These are phyloP conservation scores for Periconia sp. DNA, from an alignment of 2,329 filamentous ascomycete species.

Conservation along the genomic window DNA sequence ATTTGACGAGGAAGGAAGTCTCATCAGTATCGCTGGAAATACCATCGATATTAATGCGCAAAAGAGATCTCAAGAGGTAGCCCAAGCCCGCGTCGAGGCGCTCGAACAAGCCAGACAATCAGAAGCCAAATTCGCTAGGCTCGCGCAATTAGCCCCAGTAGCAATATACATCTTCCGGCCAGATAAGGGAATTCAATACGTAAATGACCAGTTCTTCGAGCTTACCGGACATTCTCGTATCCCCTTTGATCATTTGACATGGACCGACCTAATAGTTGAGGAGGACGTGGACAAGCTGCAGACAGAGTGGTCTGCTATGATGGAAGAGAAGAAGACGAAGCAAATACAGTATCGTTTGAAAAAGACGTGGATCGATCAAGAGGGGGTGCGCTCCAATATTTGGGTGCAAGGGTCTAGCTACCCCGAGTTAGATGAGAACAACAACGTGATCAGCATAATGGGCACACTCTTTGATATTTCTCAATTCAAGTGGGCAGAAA, in stretches of 20 bases:
- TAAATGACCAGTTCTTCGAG: slow-evolving; percentile 39
- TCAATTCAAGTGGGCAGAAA: slow-evolving; percentile 46
- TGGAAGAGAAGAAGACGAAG: slow-evolving; percentile 20
- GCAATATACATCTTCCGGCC: slow-evolving; percentile 35
- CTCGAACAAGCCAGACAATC: slow-evolving; percentile 30
- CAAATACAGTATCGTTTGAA: slow-evolving; percentile 32
- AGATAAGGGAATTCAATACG: slow-evolving; percentile 30
- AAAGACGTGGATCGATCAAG: slow-evolving; percentile 34
- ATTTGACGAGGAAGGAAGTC: slow-evolving; percentile 28
- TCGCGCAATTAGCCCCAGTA: slow-evolving; percentile 31
- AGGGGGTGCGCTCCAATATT: slow-evolving; percentile 27
- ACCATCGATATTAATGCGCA: slow-evolving; percentile 41
- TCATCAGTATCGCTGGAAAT: slow-evolving; percentile 38
- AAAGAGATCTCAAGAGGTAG: slow-evolving; percentile 31
- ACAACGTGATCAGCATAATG: slow-evolving; percentile 37
- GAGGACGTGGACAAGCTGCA: slow-evolving; percentile 26
- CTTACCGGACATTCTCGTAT: slow-evolving; percentile 24
- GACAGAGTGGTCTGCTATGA: slow-evolving; percentile 22
- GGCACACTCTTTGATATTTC: slow-evolving; percentile 46
- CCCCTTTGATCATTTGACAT: slow-evolving; percentile 21
- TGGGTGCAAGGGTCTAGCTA: slow-evolving; percentile 35
- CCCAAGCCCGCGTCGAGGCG: slow-evolving; percentile 30
- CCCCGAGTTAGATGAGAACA: slow-evolving; percentile 28
- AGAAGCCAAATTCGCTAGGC: slow-evolving; percentile 33
- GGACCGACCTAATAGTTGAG: slow-evolving; percentile 24